Evolutionary conservation across 495 filamentous ascomycete species (phyloP), one percentile per base, ranked within the genome.

Genomic region (Cudoniella acicularis): DNA sequence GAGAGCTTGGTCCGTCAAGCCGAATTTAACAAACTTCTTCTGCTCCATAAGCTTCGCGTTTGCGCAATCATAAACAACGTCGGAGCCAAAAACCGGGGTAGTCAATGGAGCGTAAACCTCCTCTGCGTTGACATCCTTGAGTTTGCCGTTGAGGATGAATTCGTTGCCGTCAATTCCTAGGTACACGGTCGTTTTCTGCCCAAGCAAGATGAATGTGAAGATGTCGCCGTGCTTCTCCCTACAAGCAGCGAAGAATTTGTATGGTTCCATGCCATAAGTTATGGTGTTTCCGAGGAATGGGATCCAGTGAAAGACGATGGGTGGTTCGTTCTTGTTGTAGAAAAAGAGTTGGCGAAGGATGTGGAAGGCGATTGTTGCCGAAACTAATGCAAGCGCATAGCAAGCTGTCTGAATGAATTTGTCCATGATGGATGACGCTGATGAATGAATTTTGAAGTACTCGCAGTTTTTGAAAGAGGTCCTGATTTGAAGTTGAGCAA

Each of bases 11-110:
- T 83, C 83, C 24, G 88, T 90, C 50, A 94, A 85, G 43, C 89
- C 89, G 67, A 89, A 80, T 70, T 94, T 93, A 81, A 93, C 85
- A 70, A 94, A 92, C 87, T 84, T 89, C 73, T 91, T 91, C 70
- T 91, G 88, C 69, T 91, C 87, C 83, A 91, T 90, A 52, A 91
- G 76, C 70, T 92, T 92, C 48, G 87, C 75, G 66, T 92, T 92
- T 25, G 90, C 88, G 68, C 89, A 91, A 72, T 94, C 90, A 68
- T 92, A 94, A 17, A 93, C 87, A 18, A 94, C 89, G 72, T 91
- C 89, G 41, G 83, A 83, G 56, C 90, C 90, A 64, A 94, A 94
- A 26, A 94, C 88, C 1, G 90, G 90, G 3, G 87, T 92, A 3
- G 90, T 94, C 45, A 94, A 77, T 46, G 86, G 84, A 27, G 81